Base-by-base conservation (phyloP, 1,139 yeast species). In the Yueomyces sp. region DNA sequence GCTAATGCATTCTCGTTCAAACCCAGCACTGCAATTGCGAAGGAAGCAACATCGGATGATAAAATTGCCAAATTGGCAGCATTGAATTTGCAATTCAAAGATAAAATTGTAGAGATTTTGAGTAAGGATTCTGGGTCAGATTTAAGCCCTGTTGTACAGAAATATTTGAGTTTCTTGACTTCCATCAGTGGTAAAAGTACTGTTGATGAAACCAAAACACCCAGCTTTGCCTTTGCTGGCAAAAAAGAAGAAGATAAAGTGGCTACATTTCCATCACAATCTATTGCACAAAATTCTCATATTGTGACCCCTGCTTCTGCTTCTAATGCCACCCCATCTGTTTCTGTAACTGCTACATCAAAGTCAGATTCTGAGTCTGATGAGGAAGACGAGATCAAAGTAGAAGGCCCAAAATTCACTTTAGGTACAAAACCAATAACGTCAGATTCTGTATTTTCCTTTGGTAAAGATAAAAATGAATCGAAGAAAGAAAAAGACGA, bases 361-460 rank as follows among this genome's bases (percentile, higher is more conserved):
- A 42, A 40, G 19, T 34, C 41, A 12, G 39, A 44, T 25, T 39
- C 42, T n/a, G 30, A 39, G 7, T 34, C 34, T 1, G 45, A 39
- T 11, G 44, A 42, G 6, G 66, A 65, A 36, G 68, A 69, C 19
- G 73, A 69, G 36, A 60, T 75, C 37, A 72, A 72, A 52, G 69
- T 73, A 19, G 72, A 80, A 55, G 93, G 93, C 0, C 93, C 93
- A 9, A 60, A 63, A 39, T 82, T 82, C 59, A 72, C 76, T 1
- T 52, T 81, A 40, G 56, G 60, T 5, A 51, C 68, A 9, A 70
- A 72, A 41, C 84, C 86, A 37, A 72, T 74, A 1, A 67, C 75
- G 1, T 73, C 73, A 40, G 70, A 70, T 42, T 70, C 82, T 1
- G 80, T 78, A 1, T 82, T 84, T 55, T 63, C 78, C 8, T 76